Conservation (phyloP, 2,329 filamentous ascomycete species). For the Neofusicoccum sp. region DNA sequence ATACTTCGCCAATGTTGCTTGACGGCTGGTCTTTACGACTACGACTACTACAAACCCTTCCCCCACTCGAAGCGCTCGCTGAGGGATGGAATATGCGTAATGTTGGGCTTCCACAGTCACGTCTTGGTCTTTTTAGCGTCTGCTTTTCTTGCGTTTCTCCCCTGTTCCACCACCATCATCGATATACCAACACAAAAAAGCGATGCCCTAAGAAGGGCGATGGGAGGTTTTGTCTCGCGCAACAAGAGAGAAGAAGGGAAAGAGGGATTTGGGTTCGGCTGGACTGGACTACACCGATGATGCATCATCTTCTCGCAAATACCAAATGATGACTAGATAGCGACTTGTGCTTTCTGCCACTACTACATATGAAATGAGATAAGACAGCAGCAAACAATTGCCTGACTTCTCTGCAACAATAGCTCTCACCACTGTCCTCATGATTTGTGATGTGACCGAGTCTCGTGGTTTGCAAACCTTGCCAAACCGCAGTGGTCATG, state of each 20-base stretch:
- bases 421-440: too few relatives aligned
- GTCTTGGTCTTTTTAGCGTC: not conserved
- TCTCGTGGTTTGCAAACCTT: too few relatives aligned
- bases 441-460: too few relatives aligned
- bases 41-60: not conserved
- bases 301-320: conserved; percentile 1
- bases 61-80: conserved; percentile 18
- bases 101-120: not conserved
- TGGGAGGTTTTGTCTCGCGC: conserved; percentile 3
- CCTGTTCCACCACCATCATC: not conserved
- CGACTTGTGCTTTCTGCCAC: not conserved
- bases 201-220: conserved; percentile 2
- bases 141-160: not conserved
- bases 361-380: too few relatives aligned
- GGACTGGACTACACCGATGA: conserved; percentile 5
- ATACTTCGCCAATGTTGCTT: conserved; percentile 12
- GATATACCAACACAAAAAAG: conserved; percentile 17
- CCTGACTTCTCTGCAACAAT: too few relatives aligned
- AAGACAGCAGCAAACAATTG: too few relatives aligned
- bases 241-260: not conserved
- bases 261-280: conserved; percentile 7
- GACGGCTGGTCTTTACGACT: not conserved
- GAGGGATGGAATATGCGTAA: conserved; percentile 14
- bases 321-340: conserved; percentile 19
- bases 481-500: too few relatives aligned